Conservation (phyloP, 202 grass and related monocot species). For the Dendrocalamus latiflorus region DNA sequence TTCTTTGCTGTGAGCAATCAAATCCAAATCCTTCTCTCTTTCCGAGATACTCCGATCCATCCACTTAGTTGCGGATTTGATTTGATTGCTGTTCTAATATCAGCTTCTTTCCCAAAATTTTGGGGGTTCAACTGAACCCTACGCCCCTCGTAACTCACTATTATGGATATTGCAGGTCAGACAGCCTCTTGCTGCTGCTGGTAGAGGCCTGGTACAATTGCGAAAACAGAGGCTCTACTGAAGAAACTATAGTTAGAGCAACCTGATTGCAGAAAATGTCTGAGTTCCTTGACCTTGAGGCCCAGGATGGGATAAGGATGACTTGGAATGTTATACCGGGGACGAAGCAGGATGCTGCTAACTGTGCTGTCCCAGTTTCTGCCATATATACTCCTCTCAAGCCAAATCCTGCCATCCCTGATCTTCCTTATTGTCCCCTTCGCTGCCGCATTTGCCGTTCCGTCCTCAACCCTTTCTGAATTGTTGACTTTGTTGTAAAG, state of each 20-base stretch:
- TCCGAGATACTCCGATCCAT: background rate
- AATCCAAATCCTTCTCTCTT: background rate
- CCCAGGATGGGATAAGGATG: conserved; percentile 85
- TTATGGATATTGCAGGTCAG: conserved; percentile 29
- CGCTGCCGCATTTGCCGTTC: conserved; percentile 85
- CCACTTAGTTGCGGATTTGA: background rate
- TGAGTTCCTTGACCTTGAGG: conserved; percentile 85
- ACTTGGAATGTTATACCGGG: conserved; percentile 91
- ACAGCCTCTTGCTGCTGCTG: background rate
- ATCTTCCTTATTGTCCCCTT: conserved; percentile 67
- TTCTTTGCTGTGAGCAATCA: background rate
- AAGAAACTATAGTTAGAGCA: background rate
- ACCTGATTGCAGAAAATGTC: conserved; percentile 54
- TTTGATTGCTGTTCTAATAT: background rate
- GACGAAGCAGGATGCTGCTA: conserved; percentile 63
- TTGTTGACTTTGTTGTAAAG: conserved; percentile 78
- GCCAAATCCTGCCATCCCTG: conserved; percentile 47
- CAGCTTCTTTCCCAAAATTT: background rate
- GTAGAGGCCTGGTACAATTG: background rate
- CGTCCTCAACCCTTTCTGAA: conserved; percentile 74
- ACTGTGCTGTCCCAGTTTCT: conserved; percentile 67
- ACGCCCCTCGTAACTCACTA: no score
- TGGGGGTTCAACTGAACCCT: background rate
- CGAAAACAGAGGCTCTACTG: background rate
- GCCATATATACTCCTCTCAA: conserved; percentile 83